Conservation (phyloP, 2,329 filamentous ascomycete genomes). For the Calonectria pseudoreteaudii region DNA sequence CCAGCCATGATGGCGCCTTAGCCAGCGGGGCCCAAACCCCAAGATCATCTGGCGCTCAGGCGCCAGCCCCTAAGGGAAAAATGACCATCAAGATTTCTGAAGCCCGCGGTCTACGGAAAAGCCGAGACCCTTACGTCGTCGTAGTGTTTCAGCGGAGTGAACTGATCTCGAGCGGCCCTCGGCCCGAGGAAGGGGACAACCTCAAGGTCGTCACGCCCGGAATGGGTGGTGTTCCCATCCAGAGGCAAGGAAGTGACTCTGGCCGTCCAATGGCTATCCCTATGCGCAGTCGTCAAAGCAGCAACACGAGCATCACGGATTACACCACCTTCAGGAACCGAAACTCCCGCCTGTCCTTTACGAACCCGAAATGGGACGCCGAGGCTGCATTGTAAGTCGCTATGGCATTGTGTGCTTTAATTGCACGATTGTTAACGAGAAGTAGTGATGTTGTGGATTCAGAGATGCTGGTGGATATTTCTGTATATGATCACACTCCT, state of each 20-base stretch:
- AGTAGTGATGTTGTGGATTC: slow-evolving; percentile 90
- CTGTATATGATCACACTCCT: slow-evolving; percentile 86
- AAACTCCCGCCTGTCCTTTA: slow-evolving; percentile 68
- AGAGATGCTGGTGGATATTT: slow-evolving; percentile 90
- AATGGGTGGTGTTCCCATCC: slow-evolving; percentile 68
- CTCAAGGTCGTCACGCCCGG: slow-evolving; percentile 59
- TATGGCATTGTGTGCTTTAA: background rate
- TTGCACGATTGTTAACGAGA: slow-evolving; percentile 26
- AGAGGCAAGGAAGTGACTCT: slow-evolving; percentile 82
- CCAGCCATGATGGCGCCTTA: slow-evolving; percentile 57
- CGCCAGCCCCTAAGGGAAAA: slow-evolving; percentile 84
- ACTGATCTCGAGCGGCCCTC: slow-evolving; percentile 89
- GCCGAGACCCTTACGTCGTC: slow-evolving; percentile 92
- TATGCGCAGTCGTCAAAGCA: slow-evolving; percentile 96
- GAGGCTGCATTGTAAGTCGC: slow-evolving; percentile 88
- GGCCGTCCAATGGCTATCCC: slow-evolving; percentile 92
- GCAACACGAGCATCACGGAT: slow-evolving; percentile 87
- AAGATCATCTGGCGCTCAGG: slow-evolving; percentile 66
- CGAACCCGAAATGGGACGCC: slow-evolving; percentile 94
- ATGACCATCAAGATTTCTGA: slow-evolving; percentile 90
- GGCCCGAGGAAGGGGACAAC: slow-evolving; percentile 72
- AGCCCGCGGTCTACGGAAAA: slow-evolving; percentile 83
- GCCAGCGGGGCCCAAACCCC: slow-evolving; percentile 67
- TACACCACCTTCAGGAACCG: slow-evolving; percentile 70
- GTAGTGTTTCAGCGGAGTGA: slow-evolving; percentile 98